Evolutionary conservation across 2,329 filamentous ascomycete species (phyloP).

Genomic region (Tolypocladium endophyticum): DNA sequence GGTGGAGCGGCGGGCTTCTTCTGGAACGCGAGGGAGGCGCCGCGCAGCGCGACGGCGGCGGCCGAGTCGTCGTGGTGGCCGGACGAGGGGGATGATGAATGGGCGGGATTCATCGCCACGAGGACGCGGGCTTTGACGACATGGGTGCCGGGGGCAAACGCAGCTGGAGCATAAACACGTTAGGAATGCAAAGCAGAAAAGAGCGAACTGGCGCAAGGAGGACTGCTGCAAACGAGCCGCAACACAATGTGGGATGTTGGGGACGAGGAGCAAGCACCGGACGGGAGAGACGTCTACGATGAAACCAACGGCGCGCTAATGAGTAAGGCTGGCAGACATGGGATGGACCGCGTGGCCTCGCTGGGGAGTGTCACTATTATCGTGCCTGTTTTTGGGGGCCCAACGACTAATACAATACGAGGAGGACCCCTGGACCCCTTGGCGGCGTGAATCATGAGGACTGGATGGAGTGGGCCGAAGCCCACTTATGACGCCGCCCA

Average conservation of each 20-base stretch:
- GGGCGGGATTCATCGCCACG: constrained; percentile 25
- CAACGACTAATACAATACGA: too few species aligned
- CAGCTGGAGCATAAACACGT: background rate
- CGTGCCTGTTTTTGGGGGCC: too few species aligned
- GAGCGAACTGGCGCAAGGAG: background rate
- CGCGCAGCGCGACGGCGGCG: constrained; percentile 37
- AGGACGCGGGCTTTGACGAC: constrained; percentile 5
- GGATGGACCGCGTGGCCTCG: too few species aligned
- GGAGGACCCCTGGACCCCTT: too few species aligned
- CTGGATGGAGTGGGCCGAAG: too few species aligned
- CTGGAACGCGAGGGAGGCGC: constrained; percentile 45
- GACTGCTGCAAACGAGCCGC: background rate
- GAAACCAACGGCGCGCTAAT: too few species aligned
- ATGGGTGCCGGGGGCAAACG: constrained; percentile 1
- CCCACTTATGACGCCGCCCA: background rate
- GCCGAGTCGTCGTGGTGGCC: constrained; percentile 24
- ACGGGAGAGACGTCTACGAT: too few species aligned
- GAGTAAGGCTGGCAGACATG: too few species aligned
- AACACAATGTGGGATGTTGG: background rate
- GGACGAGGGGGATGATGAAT: constrained; percentile 7
- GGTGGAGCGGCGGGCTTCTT: constrained; percentile 14
- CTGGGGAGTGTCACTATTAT: too few species aligned
- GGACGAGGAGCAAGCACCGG: background rate
- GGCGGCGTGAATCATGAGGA: too few species aligned
- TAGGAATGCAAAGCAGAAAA: too few species aligned